Base-by-base conservation (phyloP, 2,329 filamentous ascomycete genomes). In the Xylariaceae sp. region DNA sequence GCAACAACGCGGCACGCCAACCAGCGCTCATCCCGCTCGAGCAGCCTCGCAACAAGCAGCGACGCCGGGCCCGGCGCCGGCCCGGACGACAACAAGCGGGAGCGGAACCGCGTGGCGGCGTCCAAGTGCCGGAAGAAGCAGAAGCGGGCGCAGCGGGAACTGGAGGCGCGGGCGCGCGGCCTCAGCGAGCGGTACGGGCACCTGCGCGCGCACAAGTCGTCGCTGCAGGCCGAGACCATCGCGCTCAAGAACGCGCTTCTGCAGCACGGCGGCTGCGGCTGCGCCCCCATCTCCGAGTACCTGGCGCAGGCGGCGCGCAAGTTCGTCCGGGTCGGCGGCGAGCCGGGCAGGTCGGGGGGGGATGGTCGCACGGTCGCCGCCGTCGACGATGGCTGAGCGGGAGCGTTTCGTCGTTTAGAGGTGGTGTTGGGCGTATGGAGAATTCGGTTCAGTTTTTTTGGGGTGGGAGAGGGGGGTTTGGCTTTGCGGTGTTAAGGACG, bases 71-170 rank as follows among this genome's bases (percentile, higher is more conserved):
- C 55, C 7, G 53, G 48, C 26, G 14, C 5, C 9, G 32, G 7
- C 32, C 6, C 50, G n/a, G 59, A 61, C n/a, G n/a, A n/a, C n/a
- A n/a, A n/a, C 26, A 61, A 59, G 45, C 60, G 60, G 9, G 40
- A 60, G 40, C 57, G 60, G 10, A 62, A 62, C 29, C 57, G 60
- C 29, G 48, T 54, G 43, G 60, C 60, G 6, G 60, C 60, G 2
- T 59, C 53, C 7, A 62, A 62, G 47, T 62, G 60, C 20, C 60
- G 60, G 18, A 58, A 54, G 50, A 62, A 62, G 37, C 58, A 60
- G 52, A 62, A 62, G 19, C 10, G 43, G 16, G 55, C 55, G 6
- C 58, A 62, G 44, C 42, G 40, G 19, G 58, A 56, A 18, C 45
- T 60, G 20, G 50, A 58, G 41, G 52, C 60, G 37, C 52, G 12